Evolutionary conservation across 2,329 filamentous ascomycete genomes (phyloP), one percentile per base, ranked within the genome.

Genomic region (Colletotrichum somersetense): DNA sequence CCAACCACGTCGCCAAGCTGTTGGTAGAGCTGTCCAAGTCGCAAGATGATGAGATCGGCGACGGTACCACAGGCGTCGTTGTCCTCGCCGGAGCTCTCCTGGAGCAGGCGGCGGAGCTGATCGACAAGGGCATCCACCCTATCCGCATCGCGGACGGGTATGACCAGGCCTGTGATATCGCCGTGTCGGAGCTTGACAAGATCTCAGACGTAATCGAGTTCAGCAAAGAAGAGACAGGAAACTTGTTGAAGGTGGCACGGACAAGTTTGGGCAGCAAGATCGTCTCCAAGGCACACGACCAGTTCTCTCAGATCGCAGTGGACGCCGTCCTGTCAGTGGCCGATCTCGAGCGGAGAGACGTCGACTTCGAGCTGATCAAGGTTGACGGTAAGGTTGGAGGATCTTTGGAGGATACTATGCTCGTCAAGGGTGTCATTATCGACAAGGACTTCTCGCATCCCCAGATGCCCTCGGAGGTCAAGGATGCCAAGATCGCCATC

Each of bases 401-500:
- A 72, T 85, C 96, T 38, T 89, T 99, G 23, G 96, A 98, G 83
- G 96, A 99, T 83, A 93, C 95, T 7, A 85, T 98, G 40, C 91
- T 99, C 55, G 96, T 99, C 77, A 97, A 98, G 86, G 96, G 96
- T 81, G 96, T 99, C 76, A 97, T 99, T 81, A 90, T 99, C 82
- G 96, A 99, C 89, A 99, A 99, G 87, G 97, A 99, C 85, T 99
- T 99, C 83, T 98, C 96, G 46, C 96, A 99, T 83, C 96, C 96
- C 16, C 96, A 99, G 85, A 99, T 99, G 96, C 96, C 96, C 14
- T 93, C 93, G 62, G 95, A 98, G 84, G 96, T 99, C 75, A 89
- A 88, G 78, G 95, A 99, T 83, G 97, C 96, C 80, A 98, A 98
- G 87, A 91, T 99, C 79, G 96, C 96, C 77, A 99, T 99, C 79